phyloP scores from a whole-genome alignment of 2,329 filamentous ascomycete species.

The Sporothrix mexicana region DNA sequence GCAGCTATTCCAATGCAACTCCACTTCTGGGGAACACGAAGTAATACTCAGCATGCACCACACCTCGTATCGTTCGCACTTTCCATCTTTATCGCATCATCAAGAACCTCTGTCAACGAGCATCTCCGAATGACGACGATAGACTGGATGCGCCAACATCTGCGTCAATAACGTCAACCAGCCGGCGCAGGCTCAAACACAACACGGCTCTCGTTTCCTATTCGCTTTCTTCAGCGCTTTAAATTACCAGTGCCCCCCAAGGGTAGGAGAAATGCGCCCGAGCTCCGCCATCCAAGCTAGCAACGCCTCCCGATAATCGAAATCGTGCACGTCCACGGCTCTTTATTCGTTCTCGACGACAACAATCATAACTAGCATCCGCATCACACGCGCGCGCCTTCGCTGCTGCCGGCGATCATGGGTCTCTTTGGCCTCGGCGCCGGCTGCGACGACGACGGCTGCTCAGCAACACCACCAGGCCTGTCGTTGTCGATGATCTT shows the following conservation, averaged over 20 bases:
- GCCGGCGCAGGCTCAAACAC: neutral
- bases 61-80: neutral
- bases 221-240: neutral
- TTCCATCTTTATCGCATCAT: neutral
- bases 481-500: conserved; percentile 49
- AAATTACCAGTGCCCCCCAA: neutral
- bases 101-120: neutral
- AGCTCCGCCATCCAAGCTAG: conserved; percentile 9
- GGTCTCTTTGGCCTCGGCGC: conserved; percentile 39
- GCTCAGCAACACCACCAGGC: conserved; percentile 54
- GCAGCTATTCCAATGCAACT: neutral
- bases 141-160: neutral
- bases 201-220: neutral
- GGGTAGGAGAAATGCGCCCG: conserved; percentile 17
- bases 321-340: conserved; percentile 14
- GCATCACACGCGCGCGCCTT: neutral
- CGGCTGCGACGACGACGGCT: conserved; percentile 65
- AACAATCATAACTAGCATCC: neutral
- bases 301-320: conserved; percentile 13
- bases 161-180: neutral
- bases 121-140: neutral
- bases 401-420: conserved; percentile 25
- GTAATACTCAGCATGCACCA: neutral
- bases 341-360: neutral
- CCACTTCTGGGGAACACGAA: conserved; percentile 18